Percentiles rank a stretch among this genome's conserved stretches.
phyloP scores from a whole-genome alignment of 163 green algal genomes.

The Scenedesmus sp. region DNA sequence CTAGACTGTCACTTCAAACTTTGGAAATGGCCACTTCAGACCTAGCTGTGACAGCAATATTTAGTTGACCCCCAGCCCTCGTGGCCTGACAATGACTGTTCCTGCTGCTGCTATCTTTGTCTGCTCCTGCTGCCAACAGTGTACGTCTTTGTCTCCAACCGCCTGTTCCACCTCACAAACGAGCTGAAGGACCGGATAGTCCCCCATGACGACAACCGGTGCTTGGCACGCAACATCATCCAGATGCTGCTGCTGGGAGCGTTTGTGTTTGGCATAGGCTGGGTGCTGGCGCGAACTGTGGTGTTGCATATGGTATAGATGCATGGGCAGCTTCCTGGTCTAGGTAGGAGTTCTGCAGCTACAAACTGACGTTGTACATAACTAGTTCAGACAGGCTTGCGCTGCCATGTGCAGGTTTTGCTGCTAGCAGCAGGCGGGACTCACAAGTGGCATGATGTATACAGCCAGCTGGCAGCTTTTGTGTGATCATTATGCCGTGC shows the following conservation, averaged over 20 bases:
- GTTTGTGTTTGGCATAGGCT: slow-evolving; percentile 20
- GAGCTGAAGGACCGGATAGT: slow-evolving; percentile 85
- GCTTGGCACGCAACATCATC: slow-evolving; percentile 81
- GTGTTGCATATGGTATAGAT: slow-evolving; percentile 39
- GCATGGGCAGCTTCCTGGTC: not conserved
- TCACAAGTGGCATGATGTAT: not conserved
- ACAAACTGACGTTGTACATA: not conserved
- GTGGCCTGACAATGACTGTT: not conserved
- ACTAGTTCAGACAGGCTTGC: not conserved
- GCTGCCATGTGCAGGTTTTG: not conserved
- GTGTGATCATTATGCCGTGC: too few species aligned
- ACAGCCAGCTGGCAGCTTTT: too few species aligned
- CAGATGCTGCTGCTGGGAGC: slow-evolving; percentile 59
- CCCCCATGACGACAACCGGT: slow-evolving; percentile 84
- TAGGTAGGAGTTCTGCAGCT: not conserved
- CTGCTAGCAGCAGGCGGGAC: not conserved
- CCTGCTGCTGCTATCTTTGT: not conserved
- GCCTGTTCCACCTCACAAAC: slow-evolving; percentile 91
- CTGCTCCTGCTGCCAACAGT: slow-evolving; percentile 58
- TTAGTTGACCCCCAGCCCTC: too few species aligned
- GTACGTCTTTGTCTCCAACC: slow-evolving; percentile 87
- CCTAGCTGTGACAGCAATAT: not conserved
- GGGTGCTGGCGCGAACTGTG: slow-evolving; percentile 25
- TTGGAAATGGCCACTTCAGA: too few species aligned
- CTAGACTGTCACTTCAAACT: not conserved